phyloP scores from a whole-genome alignment of 306 rosid genomes.

The Vigna unguiculata region DNA sequence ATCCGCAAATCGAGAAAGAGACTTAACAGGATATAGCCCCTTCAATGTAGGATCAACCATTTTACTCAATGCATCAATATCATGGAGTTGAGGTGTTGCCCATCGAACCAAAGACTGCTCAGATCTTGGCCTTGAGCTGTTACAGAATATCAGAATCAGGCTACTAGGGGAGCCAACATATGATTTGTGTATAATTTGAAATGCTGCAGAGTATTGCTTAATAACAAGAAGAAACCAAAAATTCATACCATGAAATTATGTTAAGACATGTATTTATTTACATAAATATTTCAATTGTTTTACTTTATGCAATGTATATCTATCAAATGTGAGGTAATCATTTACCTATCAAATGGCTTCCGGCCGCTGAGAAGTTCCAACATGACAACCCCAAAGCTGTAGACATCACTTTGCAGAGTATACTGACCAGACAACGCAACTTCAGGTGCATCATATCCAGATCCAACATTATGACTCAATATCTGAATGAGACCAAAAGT shows the following conservation, averaged over 20 bases:
- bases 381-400: conserved; percentile 96
- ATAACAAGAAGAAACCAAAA: background rate
- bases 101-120: conserved; percentile 97
- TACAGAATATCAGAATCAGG: conserved; percentile 38
- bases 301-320: conserved; percentile 46
- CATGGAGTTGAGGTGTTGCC: conserved; percentile 99
- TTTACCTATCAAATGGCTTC: conserved; percentile 86
- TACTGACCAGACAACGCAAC: conserved; percentile 80
- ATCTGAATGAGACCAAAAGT: conserved; percentile 52
- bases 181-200: conserved; percentile 20
- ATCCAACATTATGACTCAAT: conserved; percentile 70
- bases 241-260: background rate
- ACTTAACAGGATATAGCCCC: conserved; percentile 93
- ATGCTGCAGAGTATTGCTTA: conserved; percentile 8
- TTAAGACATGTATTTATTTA: background rate
- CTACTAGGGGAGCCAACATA: background rate
- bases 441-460: conserved; percentile 93
- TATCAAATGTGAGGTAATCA: conserved; percentile 25
- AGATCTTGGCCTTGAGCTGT: conserved; percentile 82
- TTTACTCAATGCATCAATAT: conserved; percentile 87
- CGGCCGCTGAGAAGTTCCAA: conserved; percentile 94
- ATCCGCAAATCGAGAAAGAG: conserved; percentile 96
- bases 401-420: conserved; percentile 86
- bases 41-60: conserved; percentile 91
- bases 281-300: conserved; percentile 22